phyloP scores from a whole-genome alignment of 2,329 filamentous ascomycete genomes.

The Ophiostoma australiae region DNA sequence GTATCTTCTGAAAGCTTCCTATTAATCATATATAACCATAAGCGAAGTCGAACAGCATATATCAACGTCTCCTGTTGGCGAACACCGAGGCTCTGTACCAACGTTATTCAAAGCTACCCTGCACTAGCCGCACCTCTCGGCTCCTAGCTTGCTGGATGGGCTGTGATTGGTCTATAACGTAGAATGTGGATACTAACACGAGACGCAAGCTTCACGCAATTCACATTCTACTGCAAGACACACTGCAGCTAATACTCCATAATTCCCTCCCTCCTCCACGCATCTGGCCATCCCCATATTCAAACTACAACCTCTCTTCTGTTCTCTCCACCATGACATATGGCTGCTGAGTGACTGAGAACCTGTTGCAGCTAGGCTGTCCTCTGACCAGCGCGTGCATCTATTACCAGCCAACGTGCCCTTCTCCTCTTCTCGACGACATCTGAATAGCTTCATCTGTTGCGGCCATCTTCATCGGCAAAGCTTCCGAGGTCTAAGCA shows the following conservation, averaged over 20 bases:
- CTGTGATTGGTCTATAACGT: neutral
- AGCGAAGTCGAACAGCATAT: neutral
- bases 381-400: constrained; percentile 1
- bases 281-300: neutral
- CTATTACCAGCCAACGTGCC: neutral
- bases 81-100: neutral
- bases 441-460: neutral
- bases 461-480: neutral
- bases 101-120: neutral
- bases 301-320: neutral
- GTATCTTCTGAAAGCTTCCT: no score
- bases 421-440: neutral
- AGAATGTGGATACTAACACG: neutral
- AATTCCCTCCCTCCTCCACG: constrained; percentile 19
- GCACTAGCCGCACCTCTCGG: constrained; percentile 8
- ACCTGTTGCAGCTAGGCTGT: constrained; percentile 25
- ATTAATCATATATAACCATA: neutral
- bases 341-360: constrained; percentile 23
- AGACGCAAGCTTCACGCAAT: constrained; percentile 1
- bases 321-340: constrained; percentile 18
- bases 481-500: neutral
- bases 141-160: neutral
- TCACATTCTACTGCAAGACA: neutral
- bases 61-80: neutral
- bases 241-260: constrained; percentile 17